A percentile compares a stretch with the other conserved stretches of the same genome.
phyloP scores from a whole-genome alignment of 2,329 filamentous ascomycete genomes.

The Ophiostoma populinum region DNA sequence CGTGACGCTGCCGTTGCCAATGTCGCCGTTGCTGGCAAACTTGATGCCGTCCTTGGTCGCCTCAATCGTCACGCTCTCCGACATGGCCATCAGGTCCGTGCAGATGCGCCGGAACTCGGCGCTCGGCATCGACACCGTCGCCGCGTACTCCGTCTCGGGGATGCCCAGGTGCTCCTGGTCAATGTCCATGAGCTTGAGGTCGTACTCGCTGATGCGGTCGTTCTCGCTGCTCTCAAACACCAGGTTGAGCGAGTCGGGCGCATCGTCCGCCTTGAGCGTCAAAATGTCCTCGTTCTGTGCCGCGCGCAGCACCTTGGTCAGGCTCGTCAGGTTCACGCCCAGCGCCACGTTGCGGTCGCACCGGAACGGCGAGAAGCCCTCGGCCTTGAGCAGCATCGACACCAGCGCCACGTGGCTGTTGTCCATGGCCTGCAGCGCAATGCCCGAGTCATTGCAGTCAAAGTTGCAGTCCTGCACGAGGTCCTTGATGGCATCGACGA shows the following conservation, averaged over 20 bases:
- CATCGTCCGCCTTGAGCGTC: conserved; percentile 93
- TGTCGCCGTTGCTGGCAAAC: conserved; percentile 85
- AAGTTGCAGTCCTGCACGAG: conserved; percentile 99
- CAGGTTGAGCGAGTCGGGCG: conserved; percentile 87
- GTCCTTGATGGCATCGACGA: conserved; percentile 98
- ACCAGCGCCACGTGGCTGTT: conserved; percentile 98
- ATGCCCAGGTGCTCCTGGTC: conserved; percentile 99
- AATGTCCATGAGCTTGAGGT: conserved; percentile 99
- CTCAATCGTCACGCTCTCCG: conserved; percentile 92
- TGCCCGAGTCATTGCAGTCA: conserved; percentile 99
- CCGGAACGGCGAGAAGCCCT: conserved; percentile 85
- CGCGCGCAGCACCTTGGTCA: conserved; percentile 92
- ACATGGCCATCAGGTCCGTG: conserved; percentile 77
- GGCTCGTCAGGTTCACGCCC: conserved; percentile 87
- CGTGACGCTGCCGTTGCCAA: conserved; percentile 86
- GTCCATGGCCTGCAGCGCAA: conserved; percentile 98
- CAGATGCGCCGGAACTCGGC: conserved; percentile 89
- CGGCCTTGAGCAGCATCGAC: conserved; percentile 95
- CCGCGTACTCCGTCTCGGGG: conserved; percentile 94
- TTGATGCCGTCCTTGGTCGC: conserved; percentile 95
- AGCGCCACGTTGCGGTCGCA: conserved; percentile 98
- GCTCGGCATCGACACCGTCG: conserved; percentile 77
- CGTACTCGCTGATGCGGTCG: conserved; percentile 94
- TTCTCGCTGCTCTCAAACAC: conserved; percentile 80
- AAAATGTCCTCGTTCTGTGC: conserved; percentile 89